A percentile compares a stretch with the other conserved stretches of the same genome.
Conservation (phyloP, 139 green algal species). For the Chlorella sp. region DNA sequence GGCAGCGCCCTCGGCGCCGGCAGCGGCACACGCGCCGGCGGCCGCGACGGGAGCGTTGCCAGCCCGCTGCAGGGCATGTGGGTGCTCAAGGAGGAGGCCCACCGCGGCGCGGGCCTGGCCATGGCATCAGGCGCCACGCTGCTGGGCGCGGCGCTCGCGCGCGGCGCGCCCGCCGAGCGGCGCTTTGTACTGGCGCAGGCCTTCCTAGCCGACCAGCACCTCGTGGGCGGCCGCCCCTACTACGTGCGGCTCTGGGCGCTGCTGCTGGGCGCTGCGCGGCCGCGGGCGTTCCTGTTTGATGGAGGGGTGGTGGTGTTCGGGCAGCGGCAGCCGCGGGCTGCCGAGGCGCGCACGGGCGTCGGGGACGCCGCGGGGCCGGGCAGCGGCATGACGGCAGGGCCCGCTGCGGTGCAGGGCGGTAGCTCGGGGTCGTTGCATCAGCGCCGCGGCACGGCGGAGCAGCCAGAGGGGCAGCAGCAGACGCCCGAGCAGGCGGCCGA, state of each 20-base stretch:
- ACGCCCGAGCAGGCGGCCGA: constrained; percentile 13
- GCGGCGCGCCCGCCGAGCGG: constrained; percentile 7
- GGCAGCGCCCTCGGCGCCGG: too few relatives aligned
- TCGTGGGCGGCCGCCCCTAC: constrained; percentile 49
- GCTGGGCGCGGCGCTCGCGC: background rate
- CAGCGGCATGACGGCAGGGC: background rate
- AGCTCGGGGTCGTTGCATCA: too few relatives aligned
- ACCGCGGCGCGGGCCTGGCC: constrained; percentile 59
- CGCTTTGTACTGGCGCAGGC: constrained; percentile 56
- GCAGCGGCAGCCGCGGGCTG: background rate
- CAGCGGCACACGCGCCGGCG: too few relatives aligned
- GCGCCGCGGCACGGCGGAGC: background rate
- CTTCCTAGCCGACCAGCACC: constrained; percentile 54
- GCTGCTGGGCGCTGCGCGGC: constrained; percentile 43
- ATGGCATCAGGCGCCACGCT: constrained; percentile 14
- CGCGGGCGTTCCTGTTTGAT: constrained; percentile 59
- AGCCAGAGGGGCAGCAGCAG: too few relatives aligned
- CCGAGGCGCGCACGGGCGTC: background rate
- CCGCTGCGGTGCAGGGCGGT: background rate
- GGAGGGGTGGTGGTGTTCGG: constrained; percentile 67
- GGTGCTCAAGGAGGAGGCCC: constrained; percentile 68
- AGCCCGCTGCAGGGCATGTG: too few relatives aligned
- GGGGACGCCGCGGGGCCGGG: background rate
- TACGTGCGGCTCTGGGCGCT: constrained; percentile 74
- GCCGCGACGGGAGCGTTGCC: too few relatives aligned